Evolutionary conservation across 192 early-diverging fungal species (phyloP), one percentile per base, ranked within the genome.

Genomic region (Spizellomyces sp.): DNA sequence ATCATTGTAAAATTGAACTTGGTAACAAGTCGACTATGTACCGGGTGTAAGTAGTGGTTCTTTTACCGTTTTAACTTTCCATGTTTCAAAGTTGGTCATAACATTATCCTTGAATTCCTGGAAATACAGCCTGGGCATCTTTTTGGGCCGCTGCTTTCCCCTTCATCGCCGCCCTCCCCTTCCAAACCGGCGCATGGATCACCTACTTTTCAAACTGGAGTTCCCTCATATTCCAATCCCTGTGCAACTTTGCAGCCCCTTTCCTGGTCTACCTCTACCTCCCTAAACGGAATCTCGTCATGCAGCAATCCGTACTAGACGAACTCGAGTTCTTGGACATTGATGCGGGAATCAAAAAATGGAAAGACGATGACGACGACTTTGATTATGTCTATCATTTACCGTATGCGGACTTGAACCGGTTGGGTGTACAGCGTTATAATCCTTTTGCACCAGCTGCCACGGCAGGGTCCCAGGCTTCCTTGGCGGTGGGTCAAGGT

Each of bases 211-310:
- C 85, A 9, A 85, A 82, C 22, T 92, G 88, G 88, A 82, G 83
- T 17, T 87, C 83, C 62, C 63, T 91, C 41, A 82, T 89, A 54
- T 84, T 90, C 50, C 79, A 84, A 76, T 91, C 87, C 42, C 77
- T 77, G n/a, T 85, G 84, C 58, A 90, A 90, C 71, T 90, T 89
- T 67, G 81, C 89, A 43, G 77, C 89, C 3, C 89, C 90, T 3
- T 88, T 90, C 67, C 73, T 88, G 15, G 78, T 92, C 12, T 92
- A 81, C 64, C 82, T 91, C 54, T 84, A 83, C 45, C 83, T 89
- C 61, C 73, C 73, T 42, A 62, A 76, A 57, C 60, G 82, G 27
- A 84, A 84, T 61, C 62, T 78, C 15, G 78, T 79, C 17, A 77
- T 84, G 75, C 74, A 77, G 45, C 79, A 84, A 54, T 81, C 79